A percentile compares a stretch with the other conserved stretches of the same genome.
Conservation (phyloP, 2,329 filamentous ascomycete genomes). For the Metarhizium sp. region DNA sequence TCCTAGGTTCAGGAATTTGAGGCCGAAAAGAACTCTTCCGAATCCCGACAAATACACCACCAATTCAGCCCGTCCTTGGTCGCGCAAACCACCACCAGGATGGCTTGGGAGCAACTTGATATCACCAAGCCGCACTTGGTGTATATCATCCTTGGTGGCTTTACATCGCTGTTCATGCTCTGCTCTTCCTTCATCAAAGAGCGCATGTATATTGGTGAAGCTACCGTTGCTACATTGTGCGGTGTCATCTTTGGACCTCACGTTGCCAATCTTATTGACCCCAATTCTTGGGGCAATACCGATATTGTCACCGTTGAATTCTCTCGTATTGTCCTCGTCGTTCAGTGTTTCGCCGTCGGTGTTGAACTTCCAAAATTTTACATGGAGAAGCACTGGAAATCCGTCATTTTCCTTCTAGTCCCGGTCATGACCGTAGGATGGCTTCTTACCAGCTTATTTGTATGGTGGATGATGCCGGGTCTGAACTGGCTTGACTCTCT, state of each 20-base stretch:
- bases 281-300: conserved; percentile 65
- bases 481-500: conserved; percentile 87
- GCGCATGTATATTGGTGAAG: conserved; percentile 96
- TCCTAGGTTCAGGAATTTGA: neutral
- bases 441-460: conserved; percentile 84
- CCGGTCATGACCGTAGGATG: conserved; percentile 98
- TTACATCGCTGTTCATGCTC: conserved; percentile 96
- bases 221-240: conserved; percentile 82
- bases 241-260: conserved; percentile 85
- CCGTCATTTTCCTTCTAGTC: conserved; percentile 76
- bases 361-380: conserved; percentile 88
- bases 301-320: conserved; percentile 86
- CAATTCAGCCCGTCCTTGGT: neutral
- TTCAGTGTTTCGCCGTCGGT: conserved; percentile 86
- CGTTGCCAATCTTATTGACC: conserved; percentile 73
- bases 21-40: neutral
- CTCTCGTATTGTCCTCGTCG: conserved; percentile 79
- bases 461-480: conserved; percentile 79
- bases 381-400: conserved; percentile 97
- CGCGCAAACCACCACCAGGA: conserved; percentile 21
- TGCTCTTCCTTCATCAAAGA: conserved; percentile 98
- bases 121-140: conserved; percentile 96
- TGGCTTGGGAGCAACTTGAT: conserved; percentile 73
- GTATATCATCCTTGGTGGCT: conserved; percentile 95
- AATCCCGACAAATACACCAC: neutral